Conservation (phyloP, 805 yeast species). For the Zygosaccharomyces siamensis region DNA sequence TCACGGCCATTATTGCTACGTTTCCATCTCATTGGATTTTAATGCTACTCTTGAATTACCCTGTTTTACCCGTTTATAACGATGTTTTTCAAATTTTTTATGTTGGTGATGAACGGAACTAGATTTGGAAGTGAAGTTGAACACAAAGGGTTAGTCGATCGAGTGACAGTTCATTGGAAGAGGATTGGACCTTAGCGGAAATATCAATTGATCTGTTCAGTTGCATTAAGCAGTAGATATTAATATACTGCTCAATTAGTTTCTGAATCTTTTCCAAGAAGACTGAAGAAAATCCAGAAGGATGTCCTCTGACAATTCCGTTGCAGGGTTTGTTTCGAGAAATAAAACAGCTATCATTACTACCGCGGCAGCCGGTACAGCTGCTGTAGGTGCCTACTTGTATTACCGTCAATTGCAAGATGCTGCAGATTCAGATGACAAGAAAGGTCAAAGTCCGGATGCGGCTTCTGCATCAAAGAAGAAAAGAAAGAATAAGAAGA, state of each 20-base stretch:
- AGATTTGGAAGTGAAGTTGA: neutral
- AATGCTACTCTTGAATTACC: neutral
- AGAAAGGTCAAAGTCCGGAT: conserved; percentile 10
- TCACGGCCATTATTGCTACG: neutral
- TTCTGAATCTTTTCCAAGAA: conserved; percentile 10
- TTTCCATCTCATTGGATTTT: too few species aligned
- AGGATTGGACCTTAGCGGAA: neutral
- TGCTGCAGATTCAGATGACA: conserved; percentile 8
- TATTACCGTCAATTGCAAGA: conserved; percentile 39
- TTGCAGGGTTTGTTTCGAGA: conserved; percentile 35
- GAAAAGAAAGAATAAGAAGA: conserved; percentile 41
- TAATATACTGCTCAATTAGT: conserved; percentile 5
- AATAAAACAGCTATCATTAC: conserved; percentile 60
- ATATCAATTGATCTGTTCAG: neutral
- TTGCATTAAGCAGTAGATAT: neutral
- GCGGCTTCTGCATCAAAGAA: conserved; percentile 31
- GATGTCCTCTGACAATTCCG: conserved; percentile 26
- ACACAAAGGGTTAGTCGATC: conserved; percentile 3
- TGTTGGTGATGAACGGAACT: neutral
- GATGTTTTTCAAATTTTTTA: conserved; percentile 3
- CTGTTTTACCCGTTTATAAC: neutral
- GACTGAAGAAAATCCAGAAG: neutral
- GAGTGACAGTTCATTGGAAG: neutral
- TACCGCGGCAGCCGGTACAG: conserved; percentile 57
- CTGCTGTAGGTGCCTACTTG: conserved; percentile 59